phyloP scores from a whole-genome alignment of 2,329 filamentous ascomycete species.

The Coniochaeta hoffmannii region DNA sequence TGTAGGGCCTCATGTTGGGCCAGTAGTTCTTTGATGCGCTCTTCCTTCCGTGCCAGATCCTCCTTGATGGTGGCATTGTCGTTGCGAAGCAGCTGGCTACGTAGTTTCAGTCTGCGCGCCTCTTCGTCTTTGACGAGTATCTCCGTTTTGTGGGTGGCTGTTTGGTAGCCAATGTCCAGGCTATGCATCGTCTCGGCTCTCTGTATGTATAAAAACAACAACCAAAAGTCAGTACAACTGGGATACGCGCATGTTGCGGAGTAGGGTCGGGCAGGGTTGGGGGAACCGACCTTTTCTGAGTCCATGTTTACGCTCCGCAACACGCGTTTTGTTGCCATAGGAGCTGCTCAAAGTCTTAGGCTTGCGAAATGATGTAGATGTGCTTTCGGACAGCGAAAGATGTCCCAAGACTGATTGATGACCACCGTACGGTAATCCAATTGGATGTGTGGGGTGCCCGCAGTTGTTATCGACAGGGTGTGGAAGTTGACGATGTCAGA shows the following conservation, averaged over 20 bases:
- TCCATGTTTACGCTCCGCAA: constrained; percentile 23
- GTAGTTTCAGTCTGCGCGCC: constrained; percentile 60
- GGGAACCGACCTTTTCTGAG: constrained; percentile 23
- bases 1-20: constrained; percentile 31
- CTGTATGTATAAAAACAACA: constrained; percentile 22
- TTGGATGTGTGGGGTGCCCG: not conserved
- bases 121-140: constrained; percentile 69
- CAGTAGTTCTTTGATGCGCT: constrained; percentile 44
- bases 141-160: constrained; percentile 55
- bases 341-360: not conserved
- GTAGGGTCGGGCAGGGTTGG: not conserved
- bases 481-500: not conserved
- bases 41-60: constrained; percentile 52
- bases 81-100: constrained; percentile 63
- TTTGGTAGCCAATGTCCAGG: constrained; percentile 65
- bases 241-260: not conserved
- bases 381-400: not conserved
- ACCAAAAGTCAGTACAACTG: constrained; percentile 3
- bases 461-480: not conserved
- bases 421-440: not conserved
- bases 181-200: constrained; percentile 38
- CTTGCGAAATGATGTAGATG: not conserved
- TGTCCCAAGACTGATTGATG: no score
- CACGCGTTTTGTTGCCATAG: not conserved
- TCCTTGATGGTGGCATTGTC: constrained; percentile 64